These are phyloP conservation scores for Rhizopus arrhizus DNA, from an alignment of 371 early-diverging fungal species.

Conservation along the genomic window DNA sequence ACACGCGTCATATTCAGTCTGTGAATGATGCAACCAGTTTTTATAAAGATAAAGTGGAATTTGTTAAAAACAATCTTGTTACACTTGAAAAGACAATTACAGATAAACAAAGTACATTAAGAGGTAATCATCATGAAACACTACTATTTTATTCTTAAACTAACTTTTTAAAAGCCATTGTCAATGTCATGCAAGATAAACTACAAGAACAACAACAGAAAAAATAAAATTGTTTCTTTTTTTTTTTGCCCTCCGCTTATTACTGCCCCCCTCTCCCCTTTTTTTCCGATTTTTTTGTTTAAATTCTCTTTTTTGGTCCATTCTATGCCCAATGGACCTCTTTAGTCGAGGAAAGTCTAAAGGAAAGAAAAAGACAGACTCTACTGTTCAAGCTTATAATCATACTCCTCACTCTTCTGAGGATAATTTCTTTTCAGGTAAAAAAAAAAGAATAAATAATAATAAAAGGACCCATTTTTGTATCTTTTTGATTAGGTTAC, in stretches of 20 bases:
- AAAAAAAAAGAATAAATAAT: neutral
- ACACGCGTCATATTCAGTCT: conserved; percentile 45
- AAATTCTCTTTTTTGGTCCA: neutral
- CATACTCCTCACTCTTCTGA: conserved; percentile 27
- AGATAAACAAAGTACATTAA: conserved; percentile 72
- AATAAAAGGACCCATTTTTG: neutral
- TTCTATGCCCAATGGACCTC: conserved; percentile 29
- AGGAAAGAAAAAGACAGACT: conserved; percentile 22
- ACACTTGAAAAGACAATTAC: conserved; percentile 77
- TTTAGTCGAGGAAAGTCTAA: conserved; percentile 37
- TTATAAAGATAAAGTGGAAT: conserved; percentile 76
- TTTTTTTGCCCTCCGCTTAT: neutral
- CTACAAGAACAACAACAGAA: conserved; percentile 45
- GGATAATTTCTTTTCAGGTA: conserved; percentile 19
- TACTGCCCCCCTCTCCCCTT: neutral
- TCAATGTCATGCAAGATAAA: conserved; percentile 59
- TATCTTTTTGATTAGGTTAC: conserved; percentile 13
- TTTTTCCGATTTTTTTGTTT: conserved; percentile 5
- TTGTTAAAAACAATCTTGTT: conserved; percentile 72
- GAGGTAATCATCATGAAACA: conserved; percentile 51
- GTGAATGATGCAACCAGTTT: conserved; percentile 74
- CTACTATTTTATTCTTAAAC: neutral
- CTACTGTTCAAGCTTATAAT: conserved; percentile 8
- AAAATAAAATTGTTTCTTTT: conserved; percentile 1
- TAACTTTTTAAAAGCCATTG: conserved; percentile 29